Conservation (phyloP, 2,329 filamentous ascomycete genomes). For the Arthrobotrys megalospora region DNA sequence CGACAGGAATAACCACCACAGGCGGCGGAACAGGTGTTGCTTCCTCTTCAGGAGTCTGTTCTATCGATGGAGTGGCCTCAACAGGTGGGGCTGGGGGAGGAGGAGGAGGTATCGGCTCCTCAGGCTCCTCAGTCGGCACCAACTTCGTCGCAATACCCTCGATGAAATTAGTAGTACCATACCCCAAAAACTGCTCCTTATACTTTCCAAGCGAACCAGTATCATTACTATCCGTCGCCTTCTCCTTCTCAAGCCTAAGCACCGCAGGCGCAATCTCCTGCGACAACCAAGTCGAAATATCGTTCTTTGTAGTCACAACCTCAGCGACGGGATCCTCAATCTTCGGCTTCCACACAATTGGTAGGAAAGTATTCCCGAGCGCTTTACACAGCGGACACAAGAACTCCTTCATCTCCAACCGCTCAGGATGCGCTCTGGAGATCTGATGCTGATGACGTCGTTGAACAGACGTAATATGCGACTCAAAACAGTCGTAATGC, state of each 20-base stretch:
- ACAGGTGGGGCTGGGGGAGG: neutral
- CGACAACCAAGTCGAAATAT: slow-evolving; percentile 80
- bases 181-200: slow-evolving; percentile 71
- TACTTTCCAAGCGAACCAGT: slow-evolving; percentile 66
- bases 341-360: slow-evolving; percentile 94
- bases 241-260: slow-evolving; percentile 69
- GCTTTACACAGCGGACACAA: slow-evolving; percentile 98
- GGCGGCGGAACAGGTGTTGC: slow-evolving; percentile 66
- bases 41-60: slow-evolving; percentile 66
- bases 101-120: slow-evolving; percentile 18
- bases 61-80: slow-evolving; percentile 49
- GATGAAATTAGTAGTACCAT: slow-evolving; percentile 71
- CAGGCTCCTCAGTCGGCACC: slow-evolving; percentile 63
- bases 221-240: slow-evolving; percentile 67
- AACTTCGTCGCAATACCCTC: slow-evolving; percentile 69
- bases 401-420: slow-evolving; percentile 83
- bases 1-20: slow-evolving; percentile 64
- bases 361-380: slow-evolving; percentile 92
- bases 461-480: slow-evolving; percentile 86
- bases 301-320: slow-evolving; percentile 74
- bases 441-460: slow-evolving; percentile 92
- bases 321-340: slow-evolving; percentile 83
- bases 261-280: slow-evolving; percentile 72
- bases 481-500: slow-evolving; percentile 96
- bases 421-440: slow-evolving; percentile 91